Evolutionary conservation across 192 early-diverging fungal species (phyloP), one percentile per base, ranked within the genome.

Genomic region (Piromyces sp.): DNA sequence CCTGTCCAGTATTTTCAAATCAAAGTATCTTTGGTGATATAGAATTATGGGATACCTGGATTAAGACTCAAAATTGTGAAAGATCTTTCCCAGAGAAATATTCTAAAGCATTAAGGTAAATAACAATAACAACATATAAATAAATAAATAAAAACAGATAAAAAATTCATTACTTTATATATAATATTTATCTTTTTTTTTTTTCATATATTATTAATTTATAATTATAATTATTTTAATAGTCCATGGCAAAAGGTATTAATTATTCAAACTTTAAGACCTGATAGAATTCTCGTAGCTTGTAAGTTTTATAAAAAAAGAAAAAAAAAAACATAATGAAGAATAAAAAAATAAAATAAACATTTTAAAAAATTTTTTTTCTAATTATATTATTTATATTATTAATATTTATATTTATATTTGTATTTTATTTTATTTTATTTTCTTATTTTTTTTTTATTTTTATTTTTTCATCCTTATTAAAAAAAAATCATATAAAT

Each of bases 171-270:
- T 38, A 38, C 13, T 38, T 38, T 38, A 38, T 38, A 38, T 15
- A 38, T 38, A 38, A 38, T 14, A 38, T 22, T 22, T 22, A 17
- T 51, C 22, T 5, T 51, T 51, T 22, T 51, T 51, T 3, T 22
- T 51, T 22, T 51, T 15, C 16, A 15, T 15, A 2, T 22, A 51
- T 51, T 51, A 22, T 22, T 51, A 51, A n/a, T n/a, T 51, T 51
- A 51, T 51, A 5, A 51, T 22, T 51, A 51, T 51, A 5, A 28
- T 16, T 30, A 19, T 29, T 7, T 29, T 82, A 22, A 30, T 78
- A 89, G 89, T 81, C 83, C 82, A 17, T 90, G 90, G 84, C 90
- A 91, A 84, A 84, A 85, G 81, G 40, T 91, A 9, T 79, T 91
- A 22, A 29, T 91, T 40, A 84, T 88, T 26, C 90, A 91, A 83